Percentiles rank a stretch among this genome's conserved stretches.
Conservation (phyloP, 1,284 basidiomycete species). For the Ustilago bromivora region DNA sequence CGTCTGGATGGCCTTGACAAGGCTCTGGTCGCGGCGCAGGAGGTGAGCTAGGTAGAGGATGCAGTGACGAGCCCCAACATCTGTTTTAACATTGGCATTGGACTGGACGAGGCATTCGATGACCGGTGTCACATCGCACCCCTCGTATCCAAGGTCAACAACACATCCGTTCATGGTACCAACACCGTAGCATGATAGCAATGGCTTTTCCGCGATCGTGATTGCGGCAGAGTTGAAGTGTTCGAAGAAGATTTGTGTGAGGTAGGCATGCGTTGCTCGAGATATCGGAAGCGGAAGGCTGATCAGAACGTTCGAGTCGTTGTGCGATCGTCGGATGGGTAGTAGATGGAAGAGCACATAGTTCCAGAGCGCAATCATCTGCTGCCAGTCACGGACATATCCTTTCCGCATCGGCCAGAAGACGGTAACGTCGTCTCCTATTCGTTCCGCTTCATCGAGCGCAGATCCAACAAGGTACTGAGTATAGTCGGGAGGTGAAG, state of each 20-base stretch:
- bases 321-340: constrained; percentile 82
- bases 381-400: constrained; percentile 84
- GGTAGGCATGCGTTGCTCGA: constrained; percentile 79
- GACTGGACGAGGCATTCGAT: constrained; percentile 77
- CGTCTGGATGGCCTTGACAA: constrained; percentile 55
- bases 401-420: constrained; percentile 87
- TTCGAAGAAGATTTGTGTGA: constrained; percentile 92
- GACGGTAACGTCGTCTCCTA: constrained; percentile 79
- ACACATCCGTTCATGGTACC: constrained; percentile 82
- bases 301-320: constrained; percentile 86
- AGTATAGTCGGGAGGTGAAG: constrained; percentile 36
- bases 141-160: constrained; percentile 83
- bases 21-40: constrained; percentile 57
- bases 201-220: constrained; percentile 83
- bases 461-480: constrained; percentile 86
- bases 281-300: constrained; percentile 79
- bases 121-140: constrained; percentile 82
- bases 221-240: constrained; percentile 92
- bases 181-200: constrained; percentile 86
- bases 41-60: constrained; percentile 65
- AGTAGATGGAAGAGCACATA: constrained; percentile 83
- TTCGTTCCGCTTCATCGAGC: constrained; percentile 81
- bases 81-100: constrained; percentile 52
- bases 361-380: constrained; percentile 90
- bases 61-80: constrained; percentile 61